Evolutionary conservation across 2,329 filamentous ascomycete species (phyloP).

Genomic region (Fusarium subglutinans): DNA sequence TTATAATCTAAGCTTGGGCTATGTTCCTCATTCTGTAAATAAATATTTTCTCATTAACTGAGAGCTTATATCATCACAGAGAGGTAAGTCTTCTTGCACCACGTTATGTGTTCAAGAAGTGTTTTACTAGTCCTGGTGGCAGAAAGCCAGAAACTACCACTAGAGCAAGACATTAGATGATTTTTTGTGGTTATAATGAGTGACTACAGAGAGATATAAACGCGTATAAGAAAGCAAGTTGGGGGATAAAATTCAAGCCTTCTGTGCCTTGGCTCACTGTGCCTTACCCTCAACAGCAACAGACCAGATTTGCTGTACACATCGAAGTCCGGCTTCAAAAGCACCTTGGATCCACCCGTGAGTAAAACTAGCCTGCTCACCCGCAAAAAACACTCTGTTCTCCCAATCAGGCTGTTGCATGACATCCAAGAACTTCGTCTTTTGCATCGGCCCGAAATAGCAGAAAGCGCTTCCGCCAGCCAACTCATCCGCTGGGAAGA

Average conservation of each 20-base stretch:
- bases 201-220: too few relatives aligned
- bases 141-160: too few relatives aligned
- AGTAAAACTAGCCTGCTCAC: constrained; percentile 1
- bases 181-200: too few relatives aligned
- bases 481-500: background rate
- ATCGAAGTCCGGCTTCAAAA: background rate
- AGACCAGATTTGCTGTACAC: background rate
- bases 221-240: too few relatives aligned
- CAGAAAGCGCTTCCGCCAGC: background rate
- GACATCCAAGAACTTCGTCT: background rate
- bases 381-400: background rate
- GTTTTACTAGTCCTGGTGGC: too few relatives aligned
- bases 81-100: too few relatives aligned
- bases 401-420: constrained; percentile 1
- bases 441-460: background rate
- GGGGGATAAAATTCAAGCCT: too few relatives aligned
- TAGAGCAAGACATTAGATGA: fast-evolving
- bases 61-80: too few relatives aligned
- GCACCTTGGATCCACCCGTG: background rate
- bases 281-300: background rate
- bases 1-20: background rate
- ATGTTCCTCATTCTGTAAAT: background rate
- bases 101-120: too few relatives aligned
- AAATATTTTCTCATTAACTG: background rate
- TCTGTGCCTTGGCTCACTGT: background rate